Evolutionary conservation across 257 asterid species (phyloP).

Genomic region (Primulina huaijiensis): DNA sequence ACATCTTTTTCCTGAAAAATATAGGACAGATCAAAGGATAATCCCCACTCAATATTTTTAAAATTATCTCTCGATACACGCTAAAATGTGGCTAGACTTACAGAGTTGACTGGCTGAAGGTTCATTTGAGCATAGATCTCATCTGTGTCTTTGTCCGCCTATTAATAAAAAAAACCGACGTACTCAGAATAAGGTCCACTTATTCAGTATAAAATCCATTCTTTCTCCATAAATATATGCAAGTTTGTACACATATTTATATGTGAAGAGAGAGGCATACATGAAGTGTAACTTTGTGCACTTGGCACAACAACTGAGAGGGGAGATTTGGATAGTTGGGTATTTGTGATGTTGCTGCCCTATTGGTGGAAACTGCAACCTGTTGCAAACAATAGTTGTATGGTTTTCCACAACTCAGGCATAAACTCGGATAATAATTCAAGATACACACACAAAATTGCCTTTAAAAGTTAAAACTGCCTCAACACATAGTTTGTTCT

Average conservation of each 20-base stretch:
- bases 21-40: too few relatives aligned
- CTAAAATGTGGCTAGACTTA: slow-evolving; percentile 35
- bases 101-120: slow-evolving; percentile 84
- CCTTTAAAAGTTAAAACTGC: too few relatives aligned
- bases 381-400: slow-evolving; percentile 23
- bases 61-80: too few relatives aligned
- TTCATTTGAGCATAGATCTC: slow-evolving; percentile 97
- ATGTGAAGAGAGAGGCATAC: slow-evolving; percentile 35
- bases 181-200: not conserved
- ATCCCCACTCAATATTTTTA: too few relatives aligned
- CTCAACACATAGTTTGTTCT: too few relatives aligned
- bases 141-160: slow-evolving; percentile 97
- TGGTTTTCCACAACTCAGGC: too few relatives aligned
- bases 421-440: too few relatives aligned
- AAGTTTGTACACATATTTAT: not conserved
- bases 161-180: slow-evolving; percentile 13
- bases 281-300: slow-evolving; percentile 77
- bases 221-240: not conserved
- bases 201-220: not conserved
- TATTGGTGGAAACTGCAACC: slow-evolving; percentile 85
- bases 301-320: slow-evolving; percentile 85
- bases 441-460: too few relatives aligned
- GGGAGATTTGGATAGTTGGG: slow-evolving; percentile 90
- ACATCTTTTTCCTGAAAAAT: slow-evolving; percentile 76
- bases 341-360: slow-evolving; percentile 74